A percentile compares a stretch with the other conserved stretches of the same genome.
phyloP scores from a whole-genome alignment of 2,329 filamentous ascomycete genomes.

The Ophiostoma triangulosporum region DNA sequence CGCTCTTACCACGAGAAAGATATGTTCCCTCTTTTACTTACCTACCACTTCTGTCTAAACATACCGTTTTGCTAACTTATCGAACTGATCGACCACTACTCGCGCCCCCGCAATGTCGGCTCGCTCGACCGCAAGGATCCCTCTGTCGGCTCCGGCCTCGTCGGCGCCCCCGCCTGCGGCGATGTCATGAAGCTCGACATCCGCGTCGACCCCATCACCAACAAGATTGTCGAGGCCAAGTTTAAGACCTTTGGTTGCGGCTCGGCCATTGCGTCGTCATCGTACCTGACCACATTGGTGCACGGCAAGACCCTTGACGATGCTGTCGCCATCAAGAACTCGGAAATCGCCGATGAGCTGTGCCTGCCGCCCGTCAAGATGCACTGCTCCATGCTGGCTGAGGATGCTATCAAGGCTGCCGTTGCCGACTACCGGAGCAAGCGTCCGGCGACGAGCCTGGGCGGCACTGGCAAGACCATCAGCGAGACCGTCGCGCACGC shows the following conservation, averaged over 20 bases:
- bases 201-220: slow-evolving; percentile 74
- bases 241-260: slow-evolving; percentile 98
- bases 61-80: background rate
- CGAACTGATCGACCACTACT: slow-evolving; percentile 18
- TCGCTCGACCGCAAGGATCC: slow-evolving; percentile 57
- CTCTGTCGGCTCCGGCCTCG: slow-evolving; percentile 82
- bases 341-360: slow-evolving; percentile 94
- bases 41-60: background rate
- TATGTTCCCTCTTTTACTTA: slow-evolving; percentile 8
- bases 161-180: slow-evolving; percentile 80
- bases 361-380: slow-evolving; percentile 83
- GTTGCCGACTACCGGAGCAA: slow-evolving; percentile 87
- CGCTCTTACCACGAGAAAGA: slow-evolving; percentile 18
- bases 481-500: slow-evolving; percentile 9
- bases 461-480: slow-evolving; percentile 42
- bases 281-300: slow-evolving; percentile 77
- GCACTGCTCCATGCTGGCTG: slow-evolving; percentile 85
- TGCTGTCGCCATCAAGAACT: slow-evolving; percentile 85
- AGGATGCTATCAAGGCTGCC: slow-evolving; percentile 85
- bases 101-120: slow-evolving; percentile 34
- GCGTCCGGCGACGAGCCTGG: slow-evolving; percentile 74
- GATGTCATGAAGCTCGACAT: slow-evolving; percentile 94
- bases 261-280: slow-evolving; percentile 85
- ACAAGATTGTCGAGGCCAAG: slow-evolving; percentile 86
- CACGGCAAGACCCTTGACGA: slow-evolving; percentile 94